A percentile compares a stretch with the other conserved stretches of the same genome.
These are phyloP conservation scores for Trichomonas gallinae DNA, from an alignment of 208 protist species.

Conservation along the genomic window DNA sequence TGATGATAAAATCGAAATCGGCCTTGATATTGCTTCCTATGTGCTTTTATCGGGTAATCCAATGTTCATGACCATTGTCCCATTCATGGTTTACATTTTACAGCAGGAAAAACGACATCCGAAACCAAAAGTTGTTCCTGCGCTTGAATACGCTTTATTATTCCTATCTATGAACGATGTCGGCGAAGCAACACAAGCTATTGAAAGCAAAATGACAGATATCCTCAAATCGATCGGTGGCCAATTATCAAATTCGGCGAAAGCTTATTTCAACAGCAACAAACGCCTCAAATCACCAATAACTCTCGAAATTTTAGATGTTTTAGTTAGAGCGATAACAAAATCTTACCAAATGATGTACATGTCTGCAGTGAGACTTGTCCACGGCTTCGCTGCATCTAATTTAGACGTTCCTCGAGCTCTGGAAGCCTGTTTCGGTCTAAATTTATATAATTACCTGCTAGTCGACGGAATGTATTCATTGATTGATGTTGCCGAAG, in stretches of 20 bases:
- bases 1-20: neutral
- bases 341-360: too few species aligned
- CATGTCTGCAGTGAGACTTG: neutral
- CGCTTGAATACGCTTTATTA: neutral
- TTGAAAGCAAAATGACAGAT: neutral
- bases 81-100: neutral
- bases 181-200: neutral
- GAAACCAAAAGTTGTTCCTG: neutral
- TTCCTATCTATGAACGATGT: neutral
- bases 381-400: neutral
- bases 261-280: neutral
- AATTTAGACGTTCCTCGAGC: neutral
- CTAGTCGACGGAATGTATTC: neutral
- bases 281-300: too few species aligned
- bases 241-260: neutral
- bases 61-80: neutral
- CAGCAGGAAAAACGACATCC: neutral
- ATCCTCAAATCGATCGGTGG: neutral
- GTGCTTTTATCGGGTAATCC: neutral
- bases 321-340: too few species aligned
- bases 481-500: neutral
- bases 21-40: neutral
- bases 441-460: neutral
- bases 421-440: neutral
- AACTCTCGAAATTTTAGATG: too few species aligned